Evolutionary conservation across 2,329 filamentous ascomycete genomes (phyloP).

Genomic region (Botrytis deweyae): DNA sequence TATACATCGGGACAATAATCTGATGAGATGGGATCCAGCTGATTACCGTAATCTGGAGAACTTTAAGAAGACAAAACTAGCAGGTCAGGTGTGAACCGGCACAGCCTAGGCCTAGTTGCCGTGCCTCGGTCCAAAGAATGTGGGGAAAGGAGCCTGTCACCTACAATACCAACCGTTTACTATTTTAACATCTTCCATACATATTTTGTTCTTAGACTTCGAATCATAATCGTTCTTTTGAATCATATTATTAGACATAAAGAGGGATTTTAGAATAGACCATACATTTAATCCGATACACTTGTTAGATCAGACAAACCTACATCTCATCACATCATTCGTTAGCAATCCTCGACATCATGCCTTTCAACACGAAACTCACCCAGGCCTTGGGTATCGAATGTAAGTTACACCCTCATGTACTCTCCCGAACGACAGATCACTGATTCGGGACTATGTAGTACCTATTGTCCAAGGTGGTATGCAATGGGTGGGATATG

Average conservation of each 20-base stretch:
- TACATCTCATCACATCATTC: not conserved
- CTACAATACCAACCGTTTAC: not conserved
- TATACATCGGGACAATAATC: not conserved
- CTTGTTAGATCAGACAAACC: not conserved
- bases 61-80: not conserved
- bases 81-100: not conserved
- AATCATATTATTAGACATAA: slow-evolving; percentile 1
- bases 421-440: not conserved
- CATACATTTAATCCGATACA: not conserved
- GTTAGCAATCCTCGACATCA: slow-evolving; percentile 26
- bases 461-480: slow-evolving; percentile 83
- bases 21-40: not conserved
- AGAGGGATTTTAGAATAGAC: slow-evolving; percentile 25
- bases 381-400: slow-evolving; percentile 45
- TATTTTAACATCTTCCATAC: not conserved
- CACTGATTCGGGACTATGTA: slow-evolving; percentile 38
- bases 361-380: slow-evolving; percentile 44
- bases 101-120: not conserved
- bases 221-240: slow-evolving; percentile 9
- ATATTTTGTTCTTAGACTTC: not conserved
- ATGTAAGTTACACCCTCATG: slow-evolving; percentile 29
- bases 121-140: slow-evolving; percentile 21
- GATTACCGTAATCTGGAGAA: not conserved
- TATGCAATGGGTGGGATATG: slow-evolving; percentile 85
- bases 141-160: slow-evolving; percentile 19